Conservation (phyloP, 2,329 filamentous ascomycete genomes). For the Fusarium graminum region DNA sequence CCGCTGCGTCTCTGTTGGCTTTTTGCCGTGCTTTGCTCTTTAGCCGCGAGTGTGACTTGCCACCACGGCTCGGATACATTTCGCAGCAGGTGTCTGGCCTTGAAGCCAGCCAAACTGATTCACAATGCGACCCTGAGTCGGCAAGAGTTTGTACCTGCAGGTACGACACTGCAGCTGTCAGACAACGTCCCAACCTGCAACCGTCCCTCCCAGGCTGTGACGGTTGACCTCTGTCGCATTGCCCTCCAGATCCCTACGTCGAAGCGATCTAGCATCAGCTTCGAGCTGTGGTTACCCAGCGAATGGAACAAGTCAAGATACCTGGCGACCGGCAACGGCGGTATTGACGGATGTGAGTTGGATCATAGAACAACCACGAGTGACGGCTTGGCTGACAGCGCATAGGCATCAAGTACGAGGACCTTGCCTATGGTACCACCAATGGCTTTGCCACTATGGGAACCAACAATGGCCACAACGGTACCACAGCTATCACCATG, state of each 20-base stretch:
- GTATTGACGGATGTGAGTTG: conserved; percentile 59
- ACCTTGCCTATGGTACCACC: conserved; percentile 53
- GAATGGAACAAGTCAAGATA: conserved; percentile 61
- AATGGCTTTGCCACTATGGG: conserved; percentile 61
- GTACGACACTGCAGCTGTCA: neutral
- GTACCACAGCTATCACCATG: conserved; percentile 48
- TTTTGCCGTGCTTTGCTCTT: no score
- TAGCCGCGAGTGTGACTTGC: no score
- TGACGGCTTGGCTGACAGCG: no score
- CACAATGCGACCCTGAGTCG: conserved; percentile 28
- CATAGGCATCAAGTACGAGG: conserved; percentile 57
- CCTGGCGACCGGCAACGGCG: conserved; percentile 63
- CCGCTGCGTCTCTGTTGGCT: no score
- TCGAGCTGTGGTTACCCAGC: conserved; percentile 61
- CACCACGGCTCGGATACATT: no score
- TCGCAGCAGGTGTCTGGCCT: conserved; percentile 8
- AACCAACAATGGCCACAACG: conserved; percentile 65
- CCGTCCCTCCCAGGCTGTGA: conserved; percentile 17
- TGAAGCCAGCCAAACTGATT: conserved; percentile 5
- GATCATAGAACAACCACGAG: no score
- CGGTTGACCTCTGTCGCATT: conserved; percentile 20
- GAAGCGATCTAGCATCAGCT: conserved; percentile 46
- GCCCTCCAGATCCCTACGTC: conserved; percentile 26
- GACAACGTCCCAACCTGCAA: conserved; percentile 29
- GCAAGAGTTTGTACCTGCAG: conserved; percentile 13